Conservation (phyloP, 75 land plant genomes). For the Picea sitchensis region DNA sequence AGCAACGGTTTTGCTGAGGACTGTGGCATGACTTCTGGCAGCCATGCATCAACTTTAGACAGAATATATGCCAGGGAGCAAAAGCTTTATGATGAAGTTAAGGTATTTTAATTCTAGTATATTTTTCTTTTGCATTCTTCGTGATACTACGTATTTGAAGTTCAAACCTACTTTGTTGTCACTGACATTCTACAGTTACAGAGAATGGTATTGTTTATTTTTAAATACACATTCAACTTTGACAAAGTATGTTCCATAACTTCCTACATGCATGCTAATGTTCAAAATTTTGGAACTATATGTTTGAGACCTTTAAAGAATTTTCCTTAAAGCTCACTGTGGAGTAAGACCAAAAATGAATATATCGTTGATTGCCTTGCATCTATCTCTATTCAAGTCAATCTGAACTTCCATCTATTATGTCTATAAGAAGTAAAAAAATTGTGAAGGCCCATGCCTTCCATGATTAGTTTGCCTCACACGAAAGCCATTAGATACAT, state of each 20-base stretch:
- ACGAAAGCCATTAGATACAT: too few relatives aligned
- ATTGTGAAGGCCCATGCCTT: neutral
- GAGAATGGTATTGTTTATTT: neutral
- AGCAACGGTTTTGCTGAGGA: too few relatives aligned
- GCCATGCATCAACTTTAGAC: conserved; percentile 48
- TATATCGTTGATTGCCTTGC: neutral
- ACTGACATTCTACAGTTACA: neutral
- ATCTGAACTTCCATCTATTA: neutral
- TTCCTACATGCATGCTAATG: neutral
- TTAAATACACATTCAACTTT: neutral
- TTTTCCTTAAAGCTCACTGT: neutral
- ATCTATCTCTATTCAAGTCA: neutral
- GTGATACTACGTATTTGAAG: neutral
- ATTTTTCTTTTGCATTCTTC: neutral
- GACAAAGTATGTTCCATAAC: neutral
- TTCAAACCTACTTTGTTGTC: too few relatives aligned
- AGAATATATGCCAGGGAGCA: conserved; percentile 78
- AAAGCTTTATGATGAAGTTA: conserved; percentile 77
- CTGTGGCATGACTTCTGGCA: too few relatives aligned
- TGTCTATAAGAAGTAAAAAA: neutral
- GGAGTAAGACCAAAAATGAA: neutral
- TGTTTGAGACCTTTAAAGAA: neutral
- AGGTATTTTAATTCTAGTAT: conserved; percentile 30
- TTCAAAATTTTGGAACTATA: neutral
- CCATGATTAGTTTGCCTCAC: neutral